A percentile compares a stretch with the other conserved stretches of the same genome.
phyloP scores from a whole-genome alignment of 2,329 filamentous ascomycete species.

The Beauveria asiatica region DNA sequence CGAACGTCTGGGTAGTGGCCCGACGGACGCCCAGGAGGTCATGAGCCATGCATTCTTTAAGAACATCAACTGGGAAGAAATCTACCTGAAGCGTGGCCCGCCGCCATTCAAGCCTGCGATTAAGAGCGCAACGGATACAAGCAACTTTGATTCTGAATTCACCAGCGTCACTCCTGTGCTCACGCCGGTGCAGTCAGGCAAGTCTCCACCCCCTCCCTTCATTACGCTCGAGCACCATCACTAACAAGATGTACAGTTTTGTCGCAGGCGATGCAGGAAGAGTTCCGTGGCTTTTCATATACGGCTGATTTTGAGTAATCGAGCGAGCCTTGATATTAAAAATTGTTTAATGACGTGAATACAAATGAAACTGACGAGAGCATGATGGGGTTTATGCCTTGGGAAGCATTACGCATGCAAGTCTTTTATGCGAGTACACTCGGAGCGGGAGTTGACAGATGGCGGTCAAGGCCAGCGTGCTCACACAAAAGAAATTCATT shows the following conservation, averaged over 20 bases:
- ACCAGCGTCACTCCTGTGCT: slow-evolving; percentile 96
- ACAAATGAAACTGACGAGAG: not conserved
- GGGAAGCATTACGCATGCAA: not conserved
- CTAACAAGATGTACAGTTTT: slow-evolving; percentile 52
- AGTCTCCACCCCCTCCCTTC: slow-evolving; percentile 27
- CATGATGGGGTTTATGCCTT: not conserved
- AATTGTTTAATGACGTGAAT: slow-evolving; percentile 1
- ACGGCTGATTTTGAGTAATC: slow-evolving; percentile 75
- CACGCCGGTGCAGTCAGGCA: slow-evolving; percentile 95
- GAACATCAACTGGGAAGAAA: slow-evolving; percentile 97
- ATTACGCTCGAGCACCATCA: not conserved
- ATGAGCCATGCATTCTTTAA: slow-evolving; percentile 99
- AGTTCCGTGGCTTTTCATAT: slow-evolving; percentile 98
- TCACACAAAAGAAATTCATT: not conserved
- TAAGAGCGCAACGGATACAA: slow-evolving; percentile 91
- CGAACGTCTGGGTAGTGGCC: slow-evolving; percentile 82
- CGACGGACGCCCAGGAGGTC: slow-evolving; percentile 94
- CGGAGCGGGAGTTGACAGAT: not conserved
- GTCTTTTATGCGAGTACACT: not conserved
- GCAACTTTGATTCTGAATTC: slow-evolving; percentile 98
- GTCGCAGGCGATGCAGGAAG: slow-evolving; percentile 97
- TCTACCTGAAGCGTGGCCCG: slow-evolving; percentile 87
- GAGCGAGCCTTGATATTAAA: slow-evolving; percentile 12
- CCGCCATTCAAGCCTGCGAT: slow-evolving; percentile 88
- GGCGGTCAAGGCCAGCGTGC: not conserved